A percentile compares a stretch with the other conserved stretches of the same genome.
Evolutionary conservation across 2,329 filamentous ascomycete species (phyloP).

Genomic region (Claviceps arundinis): DNA sequence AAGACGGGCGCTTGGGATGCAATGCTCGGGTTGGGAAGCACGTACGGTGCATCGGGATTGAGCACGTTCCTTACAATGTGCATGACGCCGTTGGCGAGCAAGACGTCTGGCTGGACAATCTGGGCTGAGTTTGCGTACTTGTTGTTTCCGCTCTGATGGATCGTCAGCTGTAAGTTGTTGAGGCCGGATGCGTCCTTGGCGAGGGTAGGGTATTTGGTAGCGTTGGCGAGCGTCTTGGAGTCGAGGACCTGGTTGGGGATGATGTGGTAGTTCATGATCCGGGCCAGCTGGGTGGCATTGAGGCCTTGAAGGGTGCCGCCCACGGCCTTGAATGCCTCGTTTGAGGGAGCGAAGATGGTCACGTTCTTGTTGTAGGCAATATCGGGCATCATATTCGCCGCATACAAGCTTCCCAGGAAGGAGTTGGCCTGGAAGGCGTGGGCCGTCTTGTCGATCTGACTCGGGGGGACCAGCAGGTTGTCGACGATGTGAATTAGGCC

Average conservation of each 20-base stretch:
- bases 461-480: slow-evolving; percentile 35
- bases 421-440: slow-evolving; percentile 31
- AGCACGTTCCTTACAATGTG: slow-evolving; percentile 43
- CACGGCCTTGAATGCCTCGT: slow-evolving; percentile 45
- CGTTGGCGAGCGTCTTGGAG: slow-evolving; percentile 26
- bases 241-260: slow-evolving; percentile 41
- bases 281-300: slow-evolving; percentile 30
- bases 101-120: slow-evolving; percentile 37
- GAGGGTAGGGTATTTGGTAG: slow-evolving; percentile 21
- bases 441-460: slow-evolving; percentile 33
- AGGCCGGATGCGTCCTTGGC: slow-evolving; percentile 25
- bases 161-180: slow-evolving; percentile 18
- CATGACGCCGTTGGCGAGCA: slow-evolving; percentile 43
- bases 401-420: slow-evolving; percentile 24
- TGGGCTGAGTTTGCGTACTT: slow-evolving; percentile 41
- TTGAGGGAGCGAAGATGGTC: slow-evolving; percentile 52
- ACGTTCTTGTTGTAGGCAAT: slow-evolving; percentile 30
- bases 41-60: slow-evolving; percentile 25
- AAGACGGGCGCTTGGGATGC: slow-evolving; percentile 38
- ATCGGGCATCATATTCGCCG: slow-evolving; percentile 20
- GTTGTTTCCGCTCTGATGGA: slow-evolving; percentile 27
- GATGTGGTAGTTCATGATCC: slow-evolving; percentile 52
- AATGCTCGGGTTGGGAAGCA: slow-evolving; percentile 23
- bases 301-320: slow-evolving; percentile 37
- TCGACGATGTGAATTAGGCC: slow-evolving; percentile 40